These are phyloP conservation scores for Yamadazyma sp. DNA, from an alignment of 805 yeast species.

Conservation along the genomic window DNA sequence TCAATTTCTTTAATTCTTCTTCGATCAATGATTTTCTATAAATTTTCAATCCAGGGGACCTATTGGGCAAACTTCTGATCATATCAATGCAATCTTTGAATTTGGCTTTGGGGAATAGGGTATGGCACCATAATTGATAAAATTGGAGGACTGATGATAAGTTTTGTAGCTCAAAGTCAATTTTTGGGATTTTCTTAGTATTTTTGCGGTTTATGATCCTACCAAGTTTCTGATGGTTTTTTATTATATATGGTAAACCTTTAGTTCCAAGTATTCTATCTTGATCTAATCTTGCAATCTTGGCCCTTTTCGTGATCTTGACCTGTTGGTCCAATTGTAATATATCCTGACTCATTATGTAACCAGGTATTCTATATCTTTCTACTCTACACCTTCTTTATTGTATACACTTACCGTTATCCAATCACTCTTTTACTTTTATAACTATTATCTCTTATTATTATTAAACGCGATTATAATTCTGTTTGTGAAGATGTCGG, in stretches of 20 bases:
- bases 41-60: conserved; percentile 32
- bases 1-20: conserved; percentile 23
- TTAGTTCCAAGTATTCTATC: conserved; percentile 32
- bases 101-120: conserved; percentile 74
- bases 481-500: no score
- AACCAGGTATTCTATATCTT: no score
- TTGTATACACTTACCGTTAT: no score
- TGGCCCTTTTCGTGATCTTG: conserved; percentile 28
- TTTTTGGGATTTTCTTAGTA: conserved; percentile 12
- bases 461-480: no score
- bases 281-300: conserved; percentile 37
- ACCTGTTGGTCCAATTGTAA: conserved; percentile 27
- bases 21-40: conserved; percentile 30
- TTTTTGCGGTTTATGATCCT: conserved; percentile 28
- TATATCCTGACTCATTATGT: conserved; percentile 23
- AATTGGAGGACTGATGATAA: conserved; percentile 35
- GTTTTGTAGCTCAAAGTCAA: conserved; percentile 19
- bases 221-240: conserved; percentile 26
- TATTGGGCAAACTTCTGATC: conserved; percentile 47
- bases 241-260: conserved; percentile 32
- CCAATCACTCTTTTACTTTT: no score
- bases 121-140: conserved; percentile 46
- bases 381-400: no score
- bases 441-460: no score
- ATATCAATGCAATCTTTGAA: conserved; percentile 65